Evolutionary conservation across 169 alveolate genomes (phyloP).

Genomic region (Cryptosporidium ubiquitum): DNA sequence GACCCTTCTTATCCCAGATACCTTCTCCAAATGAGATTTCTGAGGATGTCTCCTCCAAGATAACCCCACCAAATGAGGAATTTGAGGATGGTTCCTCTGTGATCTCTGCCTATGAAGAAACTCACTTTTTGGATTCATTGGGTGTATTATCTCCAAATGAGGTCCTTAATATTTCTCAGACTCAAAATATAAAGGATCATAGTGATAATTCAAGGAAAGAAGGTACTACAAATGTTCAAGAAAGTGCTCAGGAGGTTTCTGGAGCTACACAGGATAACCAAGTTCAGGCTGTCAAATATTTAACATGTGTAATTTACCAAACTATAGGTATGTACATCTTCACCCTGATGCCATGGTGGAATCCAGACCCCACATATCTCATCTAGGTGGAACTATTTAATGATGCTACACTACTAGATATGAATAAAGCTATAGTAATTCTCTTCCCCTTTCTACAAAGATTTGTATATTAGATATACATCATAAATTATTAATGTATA

Average conservation of each 20-base stretch:
- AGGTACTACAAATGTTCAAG: neutral
- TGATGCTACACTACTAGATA: neutral
- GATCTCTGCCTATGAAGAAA: neutral
- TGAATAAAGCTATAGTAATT: neutral
- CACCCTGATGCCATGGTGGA: slow-evolving; percentile 74
- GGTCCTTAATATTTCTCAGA: neutral
- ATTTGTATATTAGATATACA: neutral
- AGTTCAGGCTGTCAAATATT: neutral
- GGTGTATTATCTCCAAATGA: neutral
- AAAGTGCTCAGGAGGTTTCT: neutral
- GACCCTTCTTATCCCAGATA: neutral
- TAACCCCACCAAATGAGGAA: neutral
- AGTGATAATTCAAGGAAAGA: neutral
- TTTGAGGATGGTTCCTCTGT: neutral
- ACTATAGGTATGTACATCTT: slow-evolving; percentile 58
- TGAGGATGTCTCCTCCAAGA: neutral
- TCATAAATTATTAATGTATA: too few species aligned
- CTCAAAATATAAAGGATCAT: neutral
- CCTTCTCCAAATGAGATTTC: neutral
- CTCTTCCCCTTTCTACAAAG: neutral
- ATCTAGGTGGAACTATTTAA: neutral
- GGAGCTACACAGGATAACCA: neutral
- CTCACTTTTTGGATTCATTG: neutral
- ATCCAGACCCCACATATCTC: slow-evolving; percentile 66
- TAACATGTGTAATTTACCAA: slow-evolving; percentile 30